Base-by-base conservation (phyloP, 768 basidiomycete genomes). In the Naganishia randhawae region DNA sequence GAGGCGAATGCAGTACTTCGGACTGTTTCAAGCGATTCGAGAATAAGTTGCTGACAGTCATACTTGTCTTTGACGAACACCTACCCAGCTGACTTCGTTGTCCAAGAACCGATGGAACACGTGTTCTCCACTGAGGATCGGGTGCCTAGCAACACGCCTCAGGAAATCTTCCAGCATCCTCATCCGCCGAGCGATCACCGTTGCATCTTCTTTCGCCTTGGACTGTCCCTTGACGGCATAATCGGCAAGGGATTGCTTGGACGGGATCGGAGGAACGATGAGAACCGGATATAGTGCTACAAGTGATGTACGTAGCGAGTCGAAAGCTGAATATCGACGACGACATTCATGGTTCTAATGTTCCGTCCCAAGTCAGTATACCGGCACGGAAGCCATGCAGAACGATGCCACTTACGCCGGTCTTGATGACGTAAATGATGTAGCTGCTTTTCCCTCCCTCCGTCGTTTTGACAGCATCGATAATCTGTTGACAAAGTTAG, bases 241-340 rank as follows among this genome's bases (percentile, higher is more conserved):
- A 74, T 98, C 96, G 9, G 91, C 87, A 42, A 99, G 84, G 0
- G 89, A 89, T 81, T 98, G 92, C 81, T 99, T 98, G 0, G 91
- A 93, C 2, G 96, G 96, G 63, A 99, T 96, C 50, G 96, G 96
- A 2, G 96, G 95, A 69, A 99, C 89, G 75, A 99, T 98, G 73
- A 94, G 82, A 10, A 94, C 96, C 0, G 96, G 96, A 78, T 99
- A 96, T 51, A 99, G 84, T 75, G 87, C 92, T 61, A 86, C 84
- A 54, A 99, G 85, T 70, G 85, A 89, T 63, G 85, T 84, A 62
- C 96, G 87, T 45, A 99, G 83, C 27, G 92, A 92, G 81, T 97
- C 92, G 80, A 99, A 99, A 78, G 98, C 93, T 2, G 95, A 98
- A 80, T 99, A 99, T 48, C 96, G 87, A 73, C 96, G 90, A 37